These are phyloP conservation scores for Centella asiatica DNA, from an alignment of 129 eudicot species.

Conservation along the genomic window DNA sequence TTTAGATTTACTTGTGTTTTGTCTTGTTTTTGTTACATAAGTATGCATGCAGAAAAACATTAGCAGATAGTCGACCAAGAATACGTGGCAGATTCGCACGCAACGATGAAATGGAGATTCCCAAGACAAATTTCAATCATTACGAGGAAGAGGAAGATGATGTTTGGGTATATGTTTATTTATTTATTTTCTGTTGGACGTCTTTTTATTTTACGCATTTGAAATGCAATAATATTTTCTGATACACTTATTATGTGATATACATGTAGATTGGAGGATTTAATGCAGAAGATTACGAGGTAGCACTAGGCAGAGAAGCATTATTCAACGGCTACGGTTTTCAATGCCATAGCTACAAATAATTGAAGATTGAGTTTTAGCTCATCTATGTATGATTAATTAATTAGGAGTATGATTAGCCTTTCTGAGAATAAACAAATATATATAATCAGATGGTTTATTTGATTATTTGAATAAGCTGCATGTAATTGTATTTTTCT, in stretches of 20 bases:
- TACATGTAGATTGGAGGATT: constrained; percentile 46
- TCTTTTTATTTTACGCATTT: not conserved
- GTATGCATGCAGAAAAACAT: constrained; percentile 92
- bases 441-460: too few species aligned
- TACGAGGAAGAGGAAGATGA: constrained; percentile 71
- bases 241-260: too few species aligned
- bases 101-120: constrained; percentile 63
- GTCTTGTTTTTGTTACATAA: constrained; percentile 7
- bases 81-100: constrained; percentile 95
- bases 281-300: constrained; percentile 32
- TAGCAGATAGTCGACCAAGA: constrained; percentile 82
- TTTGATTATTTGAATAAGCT: too few species aligned
- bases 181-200: not conserved
- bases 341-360: constrained; percentile 31
- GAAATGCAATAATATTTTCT: too few species aligned
- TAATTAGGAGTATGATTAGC: not conserved
- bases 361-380: not conserved
- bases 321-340: constrained; percentile 25
- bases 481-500: not conserved
- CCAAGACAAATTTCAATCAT: constrained; percentile 39
- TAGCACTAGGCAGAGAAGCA: constrained; percentile 18
- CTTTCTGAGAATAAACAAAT: too few species aligned
- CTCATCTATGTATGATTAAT: not conserved
- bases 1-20: not conserved
- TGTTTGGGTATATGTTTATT: constrained; percentile 49